phyloP scores from a whole-genome alignment of 148 eudicot genomes.

The Spergularia marina region DNA sequence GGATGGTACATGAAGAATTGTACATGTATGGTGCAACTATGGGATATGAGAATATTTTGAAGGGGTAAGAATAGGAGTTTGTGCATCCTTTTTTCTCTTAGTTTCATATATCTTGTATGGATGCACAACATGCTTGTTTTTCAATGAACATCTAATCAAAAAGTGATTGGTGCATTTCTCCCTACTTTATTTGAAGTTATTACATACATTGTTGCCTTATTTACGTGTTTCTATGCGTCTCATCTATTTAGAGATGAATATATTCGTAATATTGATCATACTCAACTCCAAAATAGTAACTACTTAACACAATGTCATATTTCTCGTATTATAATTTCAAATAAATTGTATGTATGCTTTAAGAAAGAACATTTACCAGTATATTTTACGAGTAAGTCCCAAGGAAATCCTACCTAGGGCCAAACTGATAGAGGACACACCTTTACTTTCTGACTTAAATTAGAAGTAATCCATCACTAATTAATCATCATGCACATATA shows the following conservation, averaged over 20 bases:
- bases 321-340: no score
- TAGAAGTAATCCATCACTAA: not conserved
- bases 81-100: constrained; percentile 10
- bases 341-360: no score
- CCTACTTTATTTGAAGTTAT: not conserved
- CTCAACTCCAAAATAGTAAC: no score
- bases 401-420: no score
- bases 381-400: no score
- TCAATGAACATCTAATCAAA: not conserved
- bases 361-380: no score
- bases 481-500: not conserved
- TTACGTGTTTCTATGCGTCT: not conserved
- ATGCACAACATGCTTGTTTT: not conserved
- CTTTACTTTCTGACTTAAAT: not conserved
- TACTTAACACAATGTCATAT: no score
- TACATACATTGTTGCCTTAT: not conserved
- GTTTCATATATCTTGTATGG: not conserved
- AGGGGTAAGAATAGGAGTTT: not conserved
- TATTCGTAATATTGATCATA: no score
- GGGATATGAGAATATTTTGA: constrained; percentile 12
- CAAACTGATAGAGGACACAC: not conserved
- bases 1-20: constrained; percentile 36
- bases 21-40: constrained; percentile 31
- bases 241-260: not conserved
- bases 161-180: not conserved